phyloP scores from a whole-genome alignment of 129 eudicot species.

The Sambucus nigra region DNA sequence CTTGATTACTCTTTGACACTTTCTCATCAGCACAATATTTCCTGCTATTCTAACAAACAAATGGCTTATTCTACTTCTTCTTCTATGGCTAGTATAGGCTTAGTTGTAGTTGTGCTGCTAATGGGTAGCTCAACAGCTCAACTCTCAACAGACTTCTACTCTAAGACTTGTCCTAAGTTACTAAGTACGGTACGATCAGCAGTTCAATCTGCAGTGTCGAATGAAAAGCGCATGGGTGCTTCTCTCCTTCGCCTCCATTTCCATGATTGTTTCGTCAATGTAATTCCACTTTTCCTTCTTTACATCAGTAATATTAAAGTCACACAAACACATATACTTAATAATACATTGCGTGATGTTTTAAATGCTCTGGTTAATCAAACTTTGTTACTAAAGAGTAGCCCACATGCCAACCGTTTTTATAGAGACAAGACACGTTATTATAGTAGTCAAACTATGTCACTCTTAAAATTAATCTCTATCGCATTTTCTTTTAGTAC shows the following conservation, averaged over 20 bases:
- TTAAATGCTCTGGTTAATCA: too few species aligned
- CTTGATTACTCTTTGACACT: not conserved
- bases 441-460: too few species aligned
- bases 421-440: too few species aligned
- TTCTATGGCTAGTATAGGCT: not conserved
- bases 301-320: too few species aligned
- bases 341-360: too few species aligned
- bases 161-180: conserved; percentile 15
- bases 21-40: not conserved
- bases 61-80: not conserved
- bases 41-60: not conserved
- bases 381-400: too few species aligned
- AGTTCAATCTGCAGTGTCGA: conserved; percentile 14
- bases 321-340: too few species aligned
- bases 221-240: conserved; percentile 20
- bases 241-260: conserved; percentile 26
- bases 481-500: too few species aligned
- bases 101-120: not conserved
- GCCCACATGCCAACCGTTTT: too few species aligned
- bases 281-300: not conserved
- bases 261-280: conserved; percentile 30
- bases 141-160: conserved; percentile 12
- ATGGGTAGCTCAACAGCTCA: conserved; percentile 9
- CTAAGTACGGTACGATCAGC: conserved; percentile 7
- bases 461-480: too few species aligned